Evolutionary conservation across 2,329 filamentous ascomycete species (phyloP), one percentile per base, ranked within the genome.

Genomic region (Lasiodiplodia sp.): DNA sequence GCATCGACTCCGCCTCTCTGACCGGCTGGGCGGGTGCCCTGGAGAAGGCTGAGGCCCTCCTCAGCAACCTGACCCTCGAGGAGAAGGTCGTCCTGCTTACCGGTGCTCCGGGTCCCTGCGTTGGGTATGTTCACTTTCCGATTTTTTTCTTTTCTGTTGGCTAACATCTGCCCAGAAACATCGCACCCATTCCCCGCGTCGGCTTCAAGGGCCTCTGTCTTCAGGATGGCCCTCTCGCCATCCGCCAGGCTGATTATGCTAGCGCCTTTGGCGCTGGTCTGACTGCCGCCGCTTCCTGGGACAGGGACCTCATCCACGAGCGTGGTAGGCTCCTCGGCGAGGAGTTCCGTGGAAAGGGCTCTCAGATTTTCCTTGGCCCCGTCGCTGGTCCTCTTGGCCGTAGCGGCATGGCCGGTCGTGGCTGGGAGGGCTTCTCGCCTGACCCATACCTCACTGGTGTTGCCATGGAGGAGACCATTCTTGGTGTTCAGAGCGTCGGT

Each of bases 381-480:
- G 80, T 84, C 8, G 76, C 78, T 66, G 82, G 81, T 14, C 82
- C 82, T 21, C 72, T 84, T 28, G 83, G 82, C 34, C 76, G 81
- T 53, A 78, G 76, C 53, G 78, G 78, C 25, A 76, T 76, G 64
- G 83, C 80, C n/a, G 83, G 83, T 2, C 75, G 83, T 3, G 84
- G 84, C 69, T 84, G 81, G 82, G 82, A 85, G 72, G 83, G 84
- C 0, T 86, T 86, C 69, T 80, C 79, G 8, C 77, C 79, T 8
- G 84, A 86, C 71, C 83, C 84, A 0, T 86, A 85, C 69, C 78
- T 83, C 47, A 80, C 78, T 37, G 84, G 82, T 16, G 78, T 79
- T 68, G 77, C 81, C 49, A 80, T 82, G 67, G 73, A 78, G 49
- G 72, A 84, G 71, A 79, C 83, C 4, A 79, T 86, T 49, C 70